These are phyloP conservation scores for Calocera cornea DNA, from an alignment of 768 basidiomycete genomes.

Conservation along the genomic window DNA sequence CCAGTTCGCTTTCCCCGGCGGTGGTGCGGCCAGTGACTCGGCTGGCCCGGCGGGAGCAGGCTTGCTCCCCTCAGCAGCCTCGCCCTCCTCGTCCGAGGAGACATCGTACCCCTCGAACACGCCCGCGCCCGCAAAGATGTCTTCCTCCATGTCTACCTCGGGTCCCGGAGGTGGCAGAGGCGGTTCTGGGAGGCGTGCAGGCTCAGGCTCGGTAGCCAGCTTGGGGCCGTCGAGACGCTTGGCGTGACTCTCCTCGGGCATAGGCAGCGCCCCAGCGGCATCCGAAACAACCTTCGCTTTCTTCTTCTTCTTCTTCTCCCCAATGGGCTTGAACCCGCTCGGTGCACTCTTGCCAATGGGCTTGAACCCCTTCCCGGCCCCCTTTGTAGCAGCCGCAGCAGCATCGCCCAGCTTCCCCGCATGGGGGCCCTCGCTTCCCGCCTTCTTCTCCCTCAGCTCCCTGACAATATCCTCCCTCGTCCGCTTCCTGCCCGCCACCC, in stretches of 20 bases:
- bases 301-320: slow-evolving; percentile 45
- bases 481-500: slow-evolving; percentile 37
- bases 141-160: slow-evolving; percentile 43
- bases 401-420: slow-evolving; percentile 15
- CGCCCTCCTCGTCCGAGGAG: slow-evolving; percentile 38
- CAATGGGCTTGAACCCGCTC: slow-evolving; percentile 24
- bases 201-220: slow-evolving; percentile 13
- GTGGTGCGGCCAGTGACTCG: neutral
- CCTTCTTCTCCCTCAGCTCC: slow-evolving; percentile 53
- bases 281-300: slow-evolving; percentile 34
- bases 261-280: too few relatives aligned
- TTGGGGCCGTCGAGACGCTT: slow-evolving; percentile 18
- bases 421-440: slow-evolving; percentile 19
- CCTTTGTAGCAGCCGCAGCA: too few relatives aligned
- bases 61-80: neutral
- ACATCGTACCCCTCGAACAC: slow-evolving; percentile 63
- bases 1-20: slow-evolving; percentile 4
- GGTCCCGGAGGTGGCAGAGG: slow-evolving; percentile 21
- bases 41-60: neutral
- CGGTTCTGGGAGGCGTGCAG: neutral
- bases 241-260: slow-evolving; percentile 10
- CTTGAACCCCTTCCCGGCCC: slow-evolving; percentile 30
- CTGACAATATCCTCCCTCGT: slow-evolving; percentile 65
- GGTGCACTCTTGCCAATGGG: slow-evolving; percentile 35
- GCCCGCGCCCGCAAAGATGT: slow-evolving; percentile 77